Base-by-base conservation (phyloP, 1,284 basidiomycete genomes). In the Schizophyllum amplum region DNA sequence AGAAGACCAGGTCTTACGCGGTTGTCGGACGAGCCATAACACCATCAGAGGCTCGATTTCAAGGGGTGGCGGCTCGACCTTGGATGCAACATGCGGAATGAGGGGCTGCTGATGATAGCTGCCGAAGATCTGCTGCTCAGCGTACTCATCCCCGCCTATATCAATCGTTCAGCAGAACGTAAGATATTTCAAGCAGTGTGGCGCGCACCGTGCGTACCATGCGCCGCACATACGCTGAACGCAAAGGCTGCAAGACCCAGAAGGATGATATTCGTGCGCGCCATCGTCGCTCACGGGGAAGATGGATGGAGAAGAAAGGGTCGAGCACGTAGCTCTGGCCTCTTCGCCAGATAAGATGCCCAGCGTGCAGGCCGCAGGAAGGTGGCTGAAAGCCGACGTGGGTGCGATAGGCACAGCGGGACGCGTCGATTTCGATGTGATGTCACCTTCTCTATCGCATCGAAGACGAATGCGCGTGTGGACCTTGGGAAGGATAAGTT, bases 1-100 rank as follows among this genome's bases (percentile, higher is more conserved):
- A 92, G 73, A 92, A 92, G 7, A 88, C 83, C 7, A 92, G 71
- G 68, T 92, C 83, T n/a, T 13, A 92, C 80, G 13, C 88, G 78
- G 62, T 92, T 90, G 42, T 66, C 66, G 15, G 79, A 76, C 2
- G 77, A 70, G 0, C 90, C 90, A 25, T 86, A 86, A n/a, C 4
- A 81, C 70, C 22, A 84, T 72, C 13, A 93, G 72, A 26, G 82
- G 78, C 13, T 76, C 62, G 9, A 91, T 66, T 57, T 83, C n/a
- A 60, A 91, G 69, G 2, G 74, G 73, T 2, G 81, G 81, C 49
- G 24, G 48, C 24, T 50, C 48, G 33, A 42, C 7, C 3, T 17
- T 17, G 7, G 33, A 42, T 42, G 3, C 2, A 17, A 17, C 33
- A 9, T 42, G 33, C 11, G 33, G 33, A 3, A 42, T 9, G 17